Conservation (phyloP, 768 basidiomycete genomes). For the Kwoniella pini region DNA sequence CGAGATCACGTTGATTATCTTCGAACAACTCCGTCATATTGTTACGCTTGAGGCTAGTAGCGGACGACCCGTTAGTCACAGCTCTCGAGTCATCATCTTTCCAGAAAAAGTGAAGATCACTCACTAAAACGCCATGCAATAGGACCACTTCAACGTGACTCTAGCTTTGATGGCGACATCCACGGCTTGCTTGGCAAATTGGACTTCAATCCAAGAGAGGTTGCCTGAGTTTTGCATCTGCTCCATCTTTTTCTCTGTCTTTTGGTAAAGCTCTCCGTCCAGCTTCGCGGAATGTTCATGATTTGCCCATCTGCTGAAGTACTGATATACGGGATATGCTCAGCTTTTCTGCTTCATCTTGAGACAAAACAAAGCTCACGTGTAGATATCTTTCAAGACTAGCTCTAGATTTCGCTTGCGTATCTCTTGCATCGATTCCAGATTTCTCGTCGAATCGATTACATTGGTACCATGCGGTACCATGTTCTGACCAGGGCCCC, state of each 20-base stretch:
- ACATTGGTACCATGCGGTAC: constrained; percentile 96
- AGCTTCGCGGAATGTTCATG: constrained; percentile 99
- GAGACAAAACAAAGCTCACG: constrained; percentile 60
- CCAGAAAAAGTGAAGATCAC: too few species aligned
- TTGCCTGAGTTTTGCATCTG: constrained; percentile 93
- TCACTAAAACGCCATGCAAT: constrained; percentile 94
- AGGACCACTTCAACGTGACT: constrained; percentile 98
- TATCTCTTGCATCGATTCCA: constrained; percentile 83
- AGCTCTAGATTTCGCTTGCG: constrained; percentile 84
- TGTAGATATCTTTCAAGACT: constrained; percentile 95
- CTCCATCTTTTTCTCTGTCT: constrained; percentile 99
- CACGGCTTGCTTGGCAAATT: constrained; percentile 98
- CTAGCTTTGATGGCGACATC: constrained; percentile 87
- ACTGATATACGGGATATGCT: constrained; percentile 60
- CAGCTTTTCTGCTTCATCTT: background rate
- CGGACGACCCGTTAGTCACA: too few species aligned
- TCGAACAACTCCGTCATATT: constrained; percentile 96
- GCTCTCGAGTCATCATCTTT: too few species aligned
- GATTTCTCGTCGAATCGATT: constrained; percentile 92
- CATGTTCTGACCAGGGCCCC: constrained; percentile 98
- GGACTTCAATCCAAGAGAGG: constrained; percentile 97
- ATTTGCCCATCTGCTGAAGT: constrained; percentile 99
- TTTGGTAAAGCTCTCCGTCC: constrained; percentile 83
- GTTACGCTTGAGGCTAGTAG: constrained; percentile 71
- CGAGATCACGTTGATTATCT: constrained; percentile 95